A percentile compares a stretch with the other conserved stretches of the same genome.
Conservation (phyloP, 176 grass and related monocot species). For the Phoenix roebelenii region DNA sequence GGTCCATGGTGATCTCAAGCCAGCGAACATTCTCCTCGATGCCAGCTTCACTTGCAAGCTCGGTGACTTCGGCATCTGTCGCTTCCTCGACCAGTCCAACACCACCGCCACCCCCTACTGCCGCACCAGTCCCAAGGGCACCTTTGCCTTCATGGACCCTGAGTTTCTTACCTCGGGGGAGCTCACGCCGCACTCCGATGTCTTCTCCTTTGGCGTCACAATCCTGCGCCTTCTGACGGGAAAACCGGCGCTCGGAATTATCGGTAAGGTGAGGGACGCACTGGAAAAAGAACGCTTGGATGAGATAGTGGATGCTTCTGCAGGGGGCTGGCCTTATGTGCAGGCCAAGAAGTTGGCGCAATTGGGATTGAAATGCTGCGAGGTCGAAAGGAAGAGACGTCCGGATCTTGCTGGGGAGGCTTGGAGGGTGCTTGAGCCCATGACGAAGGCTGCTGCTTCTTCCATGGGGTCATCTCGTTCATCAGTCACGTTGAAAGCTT, state of each 20-base stretch:
- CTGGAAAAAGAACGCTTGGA: slow-evolving; percentile 27
- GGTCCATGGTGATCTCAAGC: slow-evolving; percentile 69
- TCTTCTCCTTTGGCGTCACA: slow-evolving; percentile 77
- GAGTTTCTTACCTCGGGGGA: slow-evolving; percentile 51
- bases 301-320: slow-evolving; percentile 39
- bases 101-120: slow-evolving; percentile 45
- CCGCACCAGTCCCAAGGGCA: slow-evolving; percentile 49
- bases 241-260: slow-evolving; percentile 32
- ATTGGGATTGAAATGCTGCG: slow-evolving; percentile 51
- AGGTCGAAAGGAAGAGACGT: slow-evolving; percentile 31
- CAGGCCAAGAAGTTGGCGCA: slow-evolving; percentile 29
- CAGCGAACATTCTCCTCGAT: slow-evolving; percentile 57
- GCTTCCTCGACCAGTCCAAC: slow-evolving; percentile 41
- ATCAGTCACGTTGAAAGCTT: too few species aligned
- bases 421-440: slow-evolving; percentile 41
- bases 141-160: slow-evolving; percentile 70
- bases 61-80: slow-evolving; percentile 68
- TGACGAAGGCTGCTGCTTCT: slow-evolving; percentile 26
- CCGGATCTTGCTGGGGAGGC: slow-evolving; percentile 44
- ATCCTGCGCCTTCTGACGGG: slow-evolving; percentile 61
- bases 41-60: slow-evolving; percentile 39
- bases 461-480: slow-evolving; percentile 1
- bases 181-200: slow-evolving; percentile 50
- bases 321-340: slow-evolving; percentile 45
- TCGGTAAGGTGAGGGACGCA: slow-evolving; percentile 33